phyloP scores from a whole-genome alignment of 208 protist species.

The Acanthamoeba lenticulata region DNA sequence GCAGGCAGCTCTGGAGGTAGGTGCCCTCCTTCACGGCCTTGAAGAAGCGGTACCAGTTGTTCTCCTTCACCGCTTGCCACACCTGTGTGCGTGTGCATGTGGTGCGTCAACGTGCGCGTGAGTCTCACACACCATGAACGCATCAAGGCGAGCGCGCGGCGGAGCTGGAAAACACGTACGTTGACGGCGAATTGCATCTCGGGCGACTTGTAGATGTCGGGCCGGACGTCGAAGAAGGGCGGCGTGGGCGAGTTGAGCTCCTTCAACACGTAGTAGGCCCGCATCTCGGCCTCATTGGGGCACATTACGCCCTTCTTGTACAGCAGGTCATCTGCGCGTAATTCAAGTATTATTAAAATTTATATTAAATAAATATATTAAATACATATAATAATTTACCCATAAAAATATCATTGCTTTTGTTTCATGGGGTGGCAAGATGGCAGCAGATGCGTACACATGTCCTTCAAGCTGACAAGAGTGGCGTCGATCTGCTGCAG shows the following conservation, averaged over 20 bases:
- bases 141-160: no score
- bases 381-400: no score
- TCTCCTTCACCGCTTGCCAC: slow-evolving; percentile 22
- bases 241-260: background rate
- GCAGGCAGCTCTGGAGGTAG: slow-evolving; percentile 43
- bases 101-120: background rate
- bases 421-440: background rate
- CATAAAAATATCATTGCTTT: no score
- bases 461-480: slow-evolving; percentile 30
- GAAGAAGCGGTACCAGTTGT: slow-evolving; percentile 46
- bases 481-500: slow-evolving; percentile 37
- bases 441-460: background rate
- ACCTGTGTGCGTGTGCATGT: background rate
- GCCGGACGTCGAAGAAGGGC: slow-evolving; percentile 18
- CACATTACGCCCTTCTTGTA: slow-evolving; percentile 38
- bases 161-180: background rate
- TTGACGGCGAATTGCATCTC: slow-evolving; percentile 60
- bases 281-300: slow-evolving; percentile 61
- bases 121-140: background rate
- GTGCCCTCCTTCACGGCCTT: background rate
- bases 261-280: slow-evolving; percentile 47
- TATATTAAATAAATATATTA: no score
- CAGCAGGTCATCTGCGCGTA: background rate
- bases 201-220: background rate
- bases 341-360: no score